Evolutionary conservation across 2,329 filamentous ascomycete species (phyloP), one percentile per base, ranked within the genome.

Genomic region (Dactylellina parvicollis): DNA sequence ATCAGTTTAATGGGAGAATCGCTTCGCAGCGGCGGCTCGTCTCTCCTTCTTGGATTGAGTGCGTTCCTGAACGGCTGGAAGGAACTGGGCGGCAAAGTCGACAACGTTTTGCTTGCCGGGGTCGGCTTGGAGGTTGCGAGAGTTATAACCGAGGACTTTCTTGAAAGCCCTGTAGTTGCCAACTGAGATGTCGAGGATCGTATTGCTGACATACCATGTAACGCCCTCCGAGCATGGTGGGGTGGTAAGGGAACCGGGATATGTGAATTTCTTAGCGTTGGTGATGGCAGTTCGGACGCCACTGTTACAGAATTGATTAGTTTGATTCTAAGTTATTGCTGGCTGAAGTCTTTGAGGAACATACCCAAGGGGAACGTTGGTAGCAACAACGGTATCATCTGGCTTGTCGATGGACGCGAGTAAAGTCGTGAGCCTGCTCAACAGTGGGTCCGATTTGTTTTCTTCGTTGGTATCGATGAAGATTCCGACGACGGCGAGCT

Each of bases 171-270:
- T 75, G 74, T 82, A 84, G 12, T 82, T 82, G 9, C 77, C 49
- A 7, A 79, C 76, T 3, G 81, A 80, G 40, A 85, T 75, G 42
- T 76, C 67, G 30, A 84, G 80, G 54, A 73, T 38, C n/a, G 69
- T 73, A 56, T 73, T 73, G 54, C 69, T 80, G 5, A 85, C 83
- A 59, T 83, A 81, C 84, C 84, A 85, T 70, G 78, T 78, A 28
- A 85, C 83, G 20, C 80, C 81, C 76, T 85, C 83, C 12, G 79
- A 79, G 79, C 84, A 85, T 1, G 83, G 84, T 18, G 84, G 83
- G 7, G 83, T 85, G 10, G 84, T 85, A 34, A 85, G 80, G 2
- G 83, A 84, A 24, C 83, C 83, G 1, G 80, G 77, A 78, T 85
- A 83, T 22, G 79, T 82, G 52, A 49, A 74, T 22, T 75, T 70